Percentiles rank a stretch among this genome's conserved stretches.
phyloP scores from a whole-genome alignment of 2,329 filamentous ascomycete species.

The Alternaria solani region DNA sequence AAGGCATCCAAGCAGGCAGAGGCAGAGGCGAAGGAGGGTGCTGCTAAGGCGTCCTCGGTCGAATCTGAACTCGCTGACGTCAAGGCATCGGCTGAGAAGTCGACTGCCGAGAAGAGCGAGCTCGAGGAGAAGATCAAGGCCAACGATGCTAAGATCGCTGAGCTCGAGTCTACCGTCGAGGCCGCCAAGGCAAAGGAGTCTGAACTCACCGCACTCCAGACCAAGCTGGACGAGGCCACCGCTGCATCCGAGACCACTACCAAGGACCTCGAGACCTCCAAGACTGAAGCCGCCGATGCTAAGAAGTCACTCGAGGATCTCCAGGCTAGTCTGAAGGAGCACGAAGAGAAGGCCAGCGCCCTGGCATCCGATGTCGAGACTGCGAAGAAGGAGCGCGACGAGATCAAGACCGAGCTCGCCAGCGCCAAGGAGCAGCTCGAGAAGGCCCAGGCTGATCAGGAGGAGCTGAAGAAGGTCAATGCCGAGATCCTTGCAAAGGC shows the following conservation, averaged over 20 bases:
- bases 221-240: conserved; percentile 27
- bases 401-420: conserved; percentile 29
- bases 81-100: conserved; percentile 35
- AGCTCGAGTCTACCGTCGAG: conserved; percentile 29
- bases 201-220: conserved; percentile 27
- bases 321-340: conserved; percentile 22
- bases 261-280: conserved; percentile 28
- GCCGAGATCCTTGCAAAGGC: conserved; percentile 25
- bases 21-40: conserved; percentile 26
- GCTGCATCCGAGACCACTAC: conserved; percentile 22
- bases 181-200: conserved; percentile 27
- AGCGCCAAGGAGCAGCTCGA: conserved; percentile 31
- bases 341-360: conserved; percentile 25
- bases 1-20: conserved; percentile 28
- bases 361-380: conserved; percentile 24
- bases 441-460: conserved; percentile 26
- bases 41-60: conserved; percentile 23
- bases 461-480: conserved; percentile 27
- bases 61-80: conserved; percentile 32
- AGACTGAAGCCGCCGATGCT: conserved; percentile 25
- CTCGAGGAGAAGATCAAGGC: conserved; percentile 37
- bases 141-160: conserved; percentile 32
- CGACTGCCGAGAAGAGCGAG: conserved; percentile 28
- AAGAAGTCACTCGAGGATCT: conserved; percentile 20
- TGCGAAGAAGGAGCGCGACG: conserved; percentile 30